Percentiles rank a stretch among this genome's conserved stretches.
Evolutionary conservation across 2,329 filamentous ascomycete genomes (phyloP).

Genomic region (Colletotrichum sp.): DNA sequence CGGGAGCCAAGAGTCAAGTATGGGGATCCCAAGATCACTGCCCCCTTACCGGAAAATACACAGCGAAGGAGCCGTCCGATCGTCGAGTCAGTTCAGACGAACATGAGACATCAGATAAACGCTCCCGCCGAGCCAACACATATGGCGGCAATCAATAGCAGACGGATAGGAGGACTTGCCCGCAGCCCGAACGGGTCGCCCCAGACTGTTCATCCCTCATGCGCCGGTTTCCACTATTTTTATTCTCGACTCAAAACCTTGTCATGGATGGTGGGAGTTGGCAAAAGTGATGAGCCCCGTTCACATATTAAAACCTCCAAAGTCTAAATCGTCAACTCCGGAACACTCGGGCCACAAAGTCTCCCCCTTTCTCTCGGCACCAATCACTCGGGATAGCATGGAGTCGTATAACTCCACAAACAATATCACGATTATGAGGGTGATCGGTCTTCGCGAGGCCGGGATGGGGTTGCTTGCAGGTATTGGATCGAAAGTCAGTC

Average conservation of each 20-base stretch:
- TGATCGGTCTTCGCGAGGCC: neutral
- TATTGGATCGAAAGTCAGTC: neutral
- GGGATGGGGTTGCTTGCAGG: neutral
- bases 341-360: neutral
- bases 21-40: neutral
- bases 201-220: neutral
- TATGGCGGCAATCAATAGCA: neutral
- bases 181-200: neutral
- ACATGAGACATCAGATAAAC: neutral
- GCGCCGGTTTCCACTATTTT: neutral
- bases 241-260: neutral
- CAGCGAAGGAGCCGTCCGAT: neutral
- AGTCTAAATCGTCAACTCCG: slow-evolving; percentile 6
- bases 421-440: neutral
- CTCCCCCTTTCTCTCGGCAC: neutral
- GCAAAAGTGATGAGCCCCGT: neutral
- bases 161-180: neutral
- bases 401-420: neutral
- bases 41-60: neutral
- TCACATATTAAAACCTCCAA: neutral
- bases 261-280: slow-evolving; percentile 4
- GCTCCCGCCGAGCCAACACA: neutral
- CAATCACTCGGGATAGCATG: neutral
- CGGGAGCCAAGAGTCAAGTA: neutral
- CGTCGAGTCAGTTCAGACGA: slow-evolving; percentile 10